Percentiles rank a stretch among this genome's conserved stretches.
These are phyloP conservation scores for Colletotrichum sp. DNA, from an alignment of 2,329 filamentous ascomycete genomes.

Conservation along the genomic window DNA sequence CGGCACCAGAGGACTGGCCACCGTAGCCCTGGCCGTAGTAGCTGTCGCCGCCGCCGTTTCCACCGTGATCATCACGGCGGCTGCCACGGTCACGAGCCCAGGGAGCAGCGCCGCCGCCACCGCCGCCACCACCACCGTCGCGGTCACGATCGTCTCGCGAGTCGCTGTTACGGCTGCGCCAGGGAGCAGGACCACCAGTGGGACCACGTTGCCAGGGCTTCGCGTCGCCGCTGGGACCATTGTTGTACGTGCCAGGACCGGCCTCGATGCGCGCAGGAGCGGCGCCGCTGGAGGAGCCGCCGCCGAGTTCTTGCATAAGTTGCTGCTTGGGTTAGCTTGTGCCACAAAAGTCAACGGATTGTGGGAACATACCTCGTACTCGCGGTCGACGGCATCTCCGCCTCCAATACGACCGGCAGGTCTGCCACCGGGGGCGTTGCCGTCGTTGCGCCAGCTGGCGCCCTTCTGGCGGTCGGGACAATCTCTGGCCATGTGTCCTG, in stretches of 20 bases:
- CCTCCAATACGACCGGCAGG: constrained; percentile 71
- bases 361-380: constrained; percentile 79
- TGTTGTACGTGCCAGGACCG: constrained; percentile 71
- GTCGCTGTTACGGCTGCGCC: constrained; percentile 66
- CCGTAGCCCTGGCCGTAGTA: constrained; percentile 41
- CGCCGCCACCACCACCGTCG: constrained; percentile 42
- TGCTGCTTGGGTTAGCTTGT: constrained; percentile 64
- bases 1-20: constrained; percentile 23
- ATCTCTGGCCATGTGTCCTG: constrained; percentile 97
- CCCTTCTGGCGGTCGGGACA: constrained; percentile 94
- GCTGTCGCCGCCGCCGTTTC: constrained; percentile 43
- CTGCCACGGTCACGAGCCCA: constrained; percentile 63
- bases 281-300: constrained; percentile 65
- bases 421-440: constrained; percentile 44
- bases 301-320: constrained; percentile 97
- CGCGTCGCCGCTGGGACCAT: constrained; percentile 57
- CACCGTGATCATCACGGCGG: constrained; percentile 48
- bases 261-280: constrained; percentile 86
- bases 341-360: not conserved
- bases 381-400: constrained; percentile 87
- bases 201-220: constrained; percentile 92
- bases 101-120: constrained; percentile 57
- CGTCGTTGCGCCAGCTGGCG: constrained; percentile 88
- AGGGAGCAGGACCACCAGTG: constrained; percentile 83
- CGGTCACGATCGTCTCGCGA: constrained; percentile 46